Conservation (phyloP, 352 stramenopile genomes). For the Pythium brachiatum region DNA sequence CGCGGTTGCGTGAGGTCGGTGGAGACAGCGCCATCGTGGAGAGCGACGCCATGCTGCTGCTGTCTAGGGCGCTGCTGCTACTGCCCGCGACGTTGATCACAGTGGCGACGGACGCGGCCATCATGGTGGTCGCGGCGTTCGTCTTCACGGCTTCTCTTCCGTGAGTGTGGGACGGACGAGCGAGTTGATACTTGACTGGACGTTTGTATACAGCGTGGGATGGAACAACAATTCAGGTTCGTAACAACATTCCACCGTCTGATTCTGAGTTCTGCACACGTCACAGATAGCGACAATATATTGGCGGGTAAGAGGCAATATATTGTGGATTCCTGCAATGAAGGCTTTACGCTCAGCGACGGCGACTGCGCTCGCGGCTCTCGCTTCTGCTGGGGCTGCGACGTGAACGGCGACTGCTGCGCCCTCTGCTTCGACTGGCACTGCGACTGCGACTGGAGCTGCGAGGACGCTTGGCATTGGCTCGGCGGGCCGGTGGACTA, state of each 20-base stretch:
- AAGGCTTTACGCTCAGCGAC: not conserved
- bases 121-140: not conserved
- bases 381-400: constrained; percentile 3
- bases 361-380: constrained; percentile 14
- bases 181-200: not conserved
- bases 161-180: not conserved
- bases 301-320: too few species aligned
- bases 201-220: not conserved
- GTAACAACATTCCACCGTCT: not conserved
- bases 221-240: not conserved
- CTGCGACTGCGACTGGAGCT: constrained; percentile 29
- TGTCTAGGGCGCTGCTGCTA: not conserved
- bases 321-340: not conserved
- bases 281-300: not conserved
- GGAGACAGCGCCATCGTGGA: constrained; percentile 1
- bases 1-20: not conserved
- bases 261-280: not conserved
- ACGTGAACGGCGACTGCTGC: not conserved
- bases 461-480: not conserved
- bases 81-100: constrained; percentile 10
- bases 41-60: not conserved
- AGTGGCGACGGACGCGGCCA: constrained; percentile 1
- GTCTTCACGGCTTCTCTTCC: not conserved
- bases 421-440: constrained; percentile 7
- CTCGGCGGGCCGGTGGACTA: not conserved